Evolutionary conservation across 2,329 filamentous ascomycete genomes (phyloP), one percentile per base, ranked within the genome.

Genomic region (Sporothrix curviconia): DNA sequence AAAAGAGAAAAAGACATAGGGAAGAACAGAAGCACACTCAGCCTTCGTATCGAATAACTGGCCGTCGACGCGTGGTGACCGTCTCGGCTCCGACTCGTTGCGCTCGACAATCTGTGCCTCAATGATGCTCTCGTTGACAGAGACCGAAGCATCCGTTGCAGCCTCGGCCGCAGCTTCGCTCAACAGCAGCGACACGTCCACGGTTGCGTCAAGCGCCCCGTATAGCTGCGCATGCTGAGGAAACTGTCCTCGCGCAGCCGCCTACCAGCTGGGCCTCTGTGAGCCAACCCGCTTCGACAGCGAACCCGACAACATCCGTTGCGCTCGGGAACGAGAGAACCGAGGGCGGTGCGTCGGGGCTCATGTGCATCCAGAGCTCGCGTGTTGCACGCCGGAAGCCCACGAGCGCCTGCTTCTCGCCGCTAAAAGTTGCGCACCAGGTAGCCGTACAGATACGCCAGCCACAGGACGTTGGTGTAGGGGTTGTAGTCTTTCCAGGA

Each of bases 381-480:
- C 67, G 71, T 1, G 80, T 83, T 42, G 72, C 67, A 15, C 69
- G 70, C 58, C 71, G 73, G 64, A 84, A 85, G 2, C 62, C 60
- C 4, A 64, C 65, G 12, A 83, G 65, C 19, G 78, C 74, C 58
- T 70, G 72, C 62, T 72, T 75, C 8, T 73, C 70, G 5, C 80
- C 80, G 11, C 63, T 60, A n/a, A 61, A 81, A 84, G 59, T 77
- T 72, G 7, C 60, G 63, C 3, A 72, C 64, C 57, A 84, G 68
- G 66, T 83, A 84, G 36, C 74, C 70, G 63, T 84, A 84, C 5
- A 84, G 70, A 61, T 85, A 86, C 3, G 81, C 79, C 42, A 86
- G 73, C 83, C 83, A 86, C 17, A 86, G 70, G 1, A 85, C 81
- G 61, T 86, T 86, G 4, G 80, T 84, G 66, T 85, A 86, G 1